A percentile compares a stretch with the other conserved stretches of the same genome.
These are phyloP conservation scores for Pezicula radicicola DNA, from an alignment of 2,329 filamentous ascomycete genomes.

Conservation along the genomic window DNA sequence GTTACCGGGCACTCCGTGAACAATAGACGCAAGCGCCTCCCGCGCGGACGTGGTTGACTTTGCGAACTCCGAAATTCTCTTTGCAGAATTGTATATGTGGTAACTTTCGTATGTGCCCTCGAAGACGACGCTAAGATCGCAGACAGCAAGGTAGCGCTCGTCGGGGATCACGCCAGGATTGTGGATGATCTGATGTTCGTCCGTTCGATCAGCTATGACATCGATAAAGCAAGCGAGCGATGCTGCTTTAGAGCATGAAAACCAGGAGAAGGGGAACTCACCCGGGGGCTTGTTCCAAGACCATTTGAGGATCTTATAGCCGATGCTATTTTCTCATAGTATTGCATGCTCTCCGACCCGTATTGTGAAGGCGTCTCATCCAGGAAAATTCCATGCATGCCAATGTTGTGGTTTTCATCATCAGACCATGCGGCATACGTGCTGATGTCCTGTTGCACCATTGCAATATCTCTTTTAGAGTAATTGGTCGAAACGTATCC, in stretches of 20 bases:
- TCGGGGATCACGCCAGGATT: conserved; percentile 40
- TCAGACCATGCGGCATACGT: conserved; percentile 40
- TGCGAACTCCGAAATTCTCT: conserved; percentile 27
- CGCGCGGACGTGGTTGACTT: conserved; percentile 24
- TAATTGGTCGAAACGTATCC: conserved; percentile 38
- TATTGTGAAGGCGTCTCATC: conserved; percentile 41
- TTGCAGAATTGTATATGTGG: conserved; percentile 28
- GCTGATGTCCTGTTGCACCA: conserved; percentile 36
- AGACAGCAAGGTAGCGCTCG: conserved; percentile 32
- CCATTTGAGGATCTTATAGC: conserved; percentile 28
- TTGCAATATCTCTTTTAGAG: conserved; percentile 22
- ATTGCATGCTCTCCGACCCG: conserved; percentile 26
- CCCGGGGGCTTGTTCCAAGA: conserved; percentile 33
- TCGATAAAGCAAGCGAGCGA: not conserved
- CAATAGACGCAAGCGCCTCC: conserved; percentile 30
- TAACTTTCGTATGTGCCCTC: conserved; percentile 37
- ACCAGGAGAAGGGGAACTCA: conserved; percentile 22
- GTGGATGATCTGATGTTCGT: conserved; percentile 33
- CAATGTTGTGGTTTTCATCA: conserved; percentile 31
- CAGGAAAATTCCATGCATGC: conserved; percentile 43
- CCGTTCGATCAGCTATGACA: conserved; percentile 5
- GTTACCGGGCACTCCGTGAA: conserved; percentile 34
- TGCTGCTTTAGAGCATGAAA: not conserved
- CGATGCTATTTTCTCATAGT: conserved; percentile 30
- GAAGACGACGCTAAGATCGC: conserved; percentile 39